phyloP scores from a whole-genome alignment of 2,329 filamentous ascomycete genomes.

The Ilyonectria robusta region DNA sequence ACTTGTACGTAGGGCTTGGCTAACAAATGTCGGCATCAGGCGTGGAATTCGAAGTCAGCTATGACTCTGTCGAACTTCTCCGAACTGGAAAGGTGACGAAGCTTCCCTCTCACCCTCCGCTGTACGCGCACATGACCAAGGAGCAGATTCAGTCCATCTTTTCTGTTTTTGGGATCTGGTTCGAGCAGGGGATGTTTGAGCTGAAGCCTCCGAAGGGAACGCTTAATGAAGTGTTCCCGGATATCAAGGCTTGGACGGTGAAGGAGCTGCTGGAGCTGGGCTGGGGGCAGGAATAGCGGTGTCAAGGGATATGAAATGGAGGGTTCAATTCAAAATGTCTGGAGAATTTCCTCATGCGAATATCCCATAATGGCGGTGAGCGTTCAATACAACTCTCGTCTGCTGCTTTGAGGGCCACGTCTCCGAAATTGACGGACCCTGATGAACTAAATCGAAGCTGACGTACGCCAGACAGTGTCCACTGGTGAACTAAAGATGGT shows the following conservation, averaged over 20 bases:
- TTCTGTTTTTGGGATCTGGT: slow-evolving; percentile 27
- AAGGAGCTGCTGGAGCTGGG: slow-evolving; percentile 4
- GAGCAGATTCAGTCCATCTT: slow-evolving; percentile 36
- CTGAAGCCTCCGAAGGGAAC: slow-evolving; percentile 26
- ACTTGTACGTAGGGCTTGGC: no score
- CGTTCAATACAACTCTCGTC: no score
- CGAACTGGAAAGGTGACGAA: slow-evolving; percentile 53
- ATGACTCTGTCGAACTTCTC: slow-evolving; percentile 55
- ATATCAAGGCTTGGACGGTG: slow-evolving; percentile 8
- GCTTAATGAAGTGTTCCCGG: slow-evolving; percentile 17
- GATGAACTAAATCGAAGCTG: no score
- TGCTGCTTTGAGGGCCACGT: no score
- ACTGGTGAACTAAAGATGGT: no score
- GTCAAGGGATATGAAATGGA: neutral
- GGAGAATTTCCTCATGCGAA: no score
- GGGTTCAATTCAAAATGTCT: no score
- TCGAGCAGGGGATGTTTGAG: slow-evolving; percentile 44
- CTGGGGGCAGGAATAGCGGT: neutral
- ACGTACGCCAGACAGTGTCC: no score
- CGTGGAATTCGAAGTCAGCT: slow-evolving; percentile 55
- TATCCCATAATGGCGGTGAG: no score
- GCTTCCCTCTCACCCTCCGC: slow-evolving; percentile 43
- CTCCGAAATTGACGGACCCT: no score
- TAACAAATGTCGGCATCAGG: slow-evolving; percentile 43
- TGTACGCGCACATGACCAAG: slow-evolving; percentile 48